Base-by-base conservation (phyloP, 1,284 basidiomycete genomes). In the Microbotryum silenes-acaulis region DNA sequence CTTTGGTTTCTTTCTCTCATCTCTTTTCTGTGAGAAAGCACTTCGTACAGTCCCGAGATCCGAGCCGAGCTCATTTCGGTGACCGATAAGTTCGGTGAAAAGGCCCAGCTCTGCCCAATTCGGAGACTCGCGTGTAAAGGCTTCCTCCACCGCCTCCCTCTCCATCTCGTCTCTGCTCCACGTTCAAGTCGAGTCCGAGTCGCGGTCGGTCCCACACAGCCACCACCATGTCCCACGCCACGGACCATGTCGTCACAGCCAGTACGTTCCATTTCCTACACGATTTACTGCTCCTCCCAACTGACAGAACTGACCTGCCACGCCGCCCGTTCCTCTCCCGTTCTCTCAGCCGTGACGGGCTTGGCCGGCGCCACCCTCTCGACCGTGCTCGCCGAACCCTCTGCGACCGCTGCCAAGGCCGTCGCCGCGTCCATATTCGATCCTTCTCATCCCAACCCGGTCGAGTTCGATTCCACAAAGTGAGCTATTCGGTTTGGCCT, bases 391-490 rank as follows among this genome's bases (percentile, higher is more conserved):
- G 49, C 54, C 16, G 37, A 42, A 4, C 50, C 59, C 0, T 53
- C 50, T 0, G 52, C 54, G 2, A 46, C 62, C 4, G 42, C 48
- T 6, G 23, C 56, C 16, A 45, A 29, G n/a, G 60, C 60, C 3
- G 47, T 48, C 7, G 54, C 60, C 8, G 67, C 65, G n/a, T 57
- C 60, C n/a, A 62, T 69, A 54, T 62, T 66, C 29, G 67, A 69
- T 46, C 62, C 62, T 5, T 52, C 51, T 2, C 57, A 52, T 3
- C 64, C 62, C 1, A 59, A 60, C 37, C 64, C 64, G 4, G 54
- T 61, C 60, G 44, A 31, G 4, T 68, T 60, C 51, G 59, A 60
- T 45, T 6, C 57, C 1, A 12, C 54, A 12, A 55, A 68, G 65
- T 66, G 49, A 37, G 62, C 31, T 25, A n/a, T 9, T 50, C 47